phyloP scores from a whole-genome alignment of 257 asterid species.

The Henckelia pumila region DNA sequence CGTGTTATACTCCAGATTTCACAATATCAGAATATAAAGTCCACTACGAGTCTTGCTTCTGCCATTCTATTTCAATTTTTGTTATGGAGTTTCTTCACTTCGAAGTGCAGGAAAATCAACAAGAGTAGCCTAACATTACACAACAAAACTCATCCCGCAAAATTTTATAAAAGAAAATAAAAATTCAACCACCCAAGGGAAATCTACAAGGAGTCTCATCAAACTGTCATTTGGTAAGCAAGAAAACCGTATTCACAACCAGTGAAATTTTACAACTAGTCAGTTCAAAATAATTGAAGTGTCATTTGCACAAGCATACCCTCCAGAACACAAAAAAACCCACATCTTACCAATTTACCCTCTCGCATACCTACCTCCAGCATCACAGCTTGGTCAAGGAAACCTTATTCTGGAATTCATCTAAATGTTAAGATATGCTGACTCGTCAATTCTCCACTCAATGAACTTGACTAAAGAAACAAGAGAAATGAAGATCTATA shows the following conservation, averaged over 20 bases:
- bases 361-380: no score
- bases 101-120: neutral
- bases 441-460: no score
- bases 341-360: neutral
- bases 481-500: no score
- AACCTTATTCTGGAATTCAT: no score
- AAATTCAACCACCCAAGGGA: neutral
- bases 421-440: no score
- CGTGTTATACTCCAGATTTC: neutral
- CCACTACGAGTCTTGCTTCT: neutral
- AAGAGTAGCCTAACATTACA: conserved; percentile 2
- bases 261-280: neutral
- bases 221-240: conserved; percentile 16
- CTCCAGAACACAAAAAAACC: conserved; percentile 1
- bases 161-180: neutral
- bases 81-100: neutral
- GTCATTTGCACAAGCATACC: conserved; percentile 2
- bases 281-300: neutral
- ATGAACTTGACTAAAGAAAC: no score
- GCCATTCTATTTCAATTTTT: neutral
- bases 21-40: neutral
- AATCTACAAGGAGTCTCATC: neutral
- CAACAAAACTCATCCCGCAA: neutral
- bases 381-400: no score
- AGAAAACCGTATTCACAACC: neutral